Percentiles rank a stretch among this genome's conserved stretches.
These are phyloP conservation scores for Cryphonectria nitschkei DNA, from an alignment of 2,329 filamentous ascomycete genomes.

Conservation along the genomic window DNA sequence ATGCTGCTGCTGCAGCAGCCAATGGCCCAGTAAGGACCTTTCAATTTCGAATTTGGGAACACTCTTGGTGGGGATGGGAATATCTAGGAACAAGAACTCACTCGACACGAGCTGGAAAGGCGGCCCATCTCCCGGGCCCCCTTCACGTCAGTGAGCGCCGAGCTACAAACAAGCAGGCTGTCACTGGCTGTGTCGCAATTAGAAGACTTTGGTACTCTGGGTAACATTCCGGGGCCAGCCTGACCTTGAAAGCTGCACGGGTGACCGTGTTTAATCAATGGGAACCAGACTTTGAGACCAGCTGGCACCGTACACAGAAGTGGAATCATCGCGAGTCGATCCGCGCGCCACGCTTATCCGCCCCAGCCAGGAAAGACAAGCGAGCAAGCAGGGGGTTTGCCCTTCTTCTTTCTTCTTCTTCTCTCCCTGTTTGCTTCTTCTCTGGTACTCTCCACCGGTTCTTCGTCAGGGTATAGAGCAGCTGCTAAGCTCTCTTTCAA, in stretches of 20 bases:
- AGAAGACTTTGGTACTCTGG: constrained; percentile 6
- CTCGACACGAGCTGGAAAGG: constrained; percentile 8
- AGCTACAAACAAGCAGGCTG: neutral
- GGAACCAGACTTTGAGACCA: constrained; percentile 19
- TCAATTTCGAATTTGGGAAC: neutral
- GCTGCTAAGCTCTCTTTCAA: neutral
- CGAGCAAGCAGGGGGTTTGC: neutral
- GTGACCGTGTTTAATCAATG: constrained; percentile 22
- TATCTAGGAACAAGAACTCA: neutral
- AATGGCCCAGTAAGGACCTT: neutral
- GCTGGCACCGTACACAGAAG: neutral
- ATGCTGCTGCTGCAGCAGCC: neutral
- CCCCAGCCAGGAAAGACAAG: neutral
- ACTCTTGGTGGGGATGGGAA: neutral
- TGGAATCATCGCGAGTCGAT: constrained; percentile 1
- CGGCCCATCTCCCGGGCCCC: constrained; percentile 16
- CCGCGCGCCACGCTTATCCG: neutral
- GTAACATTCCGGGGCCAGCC: constrained; percentile 22
- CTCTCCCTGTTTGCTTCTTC: neutral
- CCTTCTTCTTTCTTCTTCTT: neutral
- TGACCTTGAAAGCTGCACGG: constrained; percentile 16
- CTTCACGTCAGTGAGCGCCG: neutral
- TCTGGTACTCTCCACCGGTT: neutral
- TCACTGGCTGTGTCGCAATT: constrained; percentile 2
- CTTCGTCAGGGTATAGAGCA: neutral